Evolutionary conservation across 805 yeast genomes (phyloP), one percentile per base, ranked within the genome.

Genomic region (Sugiyamaella lignohabitans): DNA sequence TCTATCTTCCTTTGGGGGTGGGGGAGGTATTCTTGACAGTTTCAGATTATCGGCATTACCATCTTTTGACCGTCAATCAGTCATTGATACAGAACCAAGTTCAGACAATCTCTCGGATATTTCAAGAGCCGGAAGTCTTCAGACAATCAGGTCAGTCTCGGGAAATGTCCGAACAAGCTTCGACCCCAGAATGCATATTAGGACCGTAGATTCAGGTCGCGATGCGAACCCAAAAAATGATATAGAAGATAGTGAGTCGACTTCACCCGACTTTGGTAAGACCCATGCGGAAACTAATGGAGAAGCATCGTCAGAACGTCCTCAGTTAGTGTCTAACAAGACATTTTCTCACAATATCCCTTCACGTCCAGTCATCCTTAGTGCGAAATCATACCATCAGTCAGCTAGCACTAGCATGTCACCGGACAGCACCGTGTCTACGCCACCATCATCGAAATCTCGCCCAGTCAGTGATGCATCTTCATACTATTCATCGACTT

Each of bases 1-100:
- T 30, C 20, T 50, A 29, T 39, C 55, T n/a, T 36, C 47, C 32
- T 11, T 16, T 29, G 29, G 53, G 48, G n/a, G n/a, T 29, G 29
- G 53, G 8, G 53, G 57, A 23, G 57, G 59, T 16, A 54, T 57
- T 22, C 47, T 57, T 40, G 60, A 56, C 37, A 48, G 58, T 16
- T 55, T 57, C 40, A 42, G 59, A 23, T 48, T 57, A 17, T 52
- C 58, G 23, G 40, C 45, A 8, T 40, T 56, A 23, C 55, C 57
- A n/a, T 8, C 42, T 29, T 32, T 23, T 43, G 48, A 32, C 17
- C 20, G 35, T 16, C 11, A 14, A 27, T 27, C 32, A 27, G 14
- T 27, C 8, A 27, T 27, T 27, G 32, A 27, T 27, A 14, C 8
- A 27, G 32, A 27, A 27, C 8, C 14, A 8, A 14, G 14, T 8